A percentile compares a stretch with the other conserved stretches of the same genome.
Conservation (phyloP, 352 stramenopile genomes). For the Plasmopara muralis region DNA sequence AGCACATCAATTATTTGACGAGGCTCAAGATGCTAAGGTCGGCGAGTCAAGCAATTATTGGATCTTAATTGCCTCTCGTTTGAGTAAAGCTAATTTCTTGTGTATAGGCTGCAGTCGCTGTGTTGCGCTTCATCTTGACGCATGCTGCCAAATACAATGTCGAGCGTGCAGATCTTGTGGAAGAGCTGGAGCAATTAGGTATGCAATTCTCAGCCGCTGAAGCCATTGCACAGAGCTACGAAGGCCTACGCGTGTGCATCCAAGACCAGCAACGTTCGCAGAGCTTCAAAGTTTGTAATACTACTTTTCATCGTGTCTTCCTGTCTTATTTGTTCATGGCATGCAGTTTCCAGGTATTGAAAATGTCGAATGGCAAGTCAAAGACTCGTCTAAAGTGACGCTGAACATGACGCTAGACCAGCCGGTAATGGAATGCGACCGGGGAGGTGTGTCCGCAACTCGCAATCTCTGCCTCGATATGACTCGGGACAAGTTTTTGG, state of each 20-base stretch:
- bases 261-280: conserved; percentile 27
- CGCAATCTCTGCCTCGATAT: conserved; percentile 18
- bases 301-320: neutral
- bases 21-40: conserved; percentile 23
- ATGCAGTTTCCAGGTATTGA: conserved; percentile 26
- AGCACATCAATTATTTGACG: conserved; percentile 10
- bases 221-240: conserved; percentile 30
- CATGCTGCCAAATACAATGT: conserved; percentile 46
- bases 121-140: conserved; percentile 43
- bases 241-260: conserved; percentile 18
- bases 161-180: conserved; percentile 23
- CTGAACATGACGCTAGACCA: conserved; percentile 30
- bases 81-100: neutral
- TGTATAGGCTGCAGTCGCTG: conserved; percentile 21
- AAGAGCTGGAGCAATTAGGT: conserved; percentile 49
- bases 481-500: conserved; percentile 27
- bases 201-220: conserved; percentile 15
- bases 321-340: neutral
- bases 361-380: conserved; percentile 24
- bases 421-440: conserved; percentile 19
- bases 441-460: conserved; percentile 1
- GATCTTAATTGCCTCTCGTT: neutral
- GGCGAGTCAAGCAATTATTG: neutral
- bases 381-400: conserved; percentile 12
- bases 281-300: conserved; percentile 30